Evolutionary conservation across 1,284 basidiomycete genomes (phyloP).

Genomic region (Ceratobasidium papillatum): DNA sequence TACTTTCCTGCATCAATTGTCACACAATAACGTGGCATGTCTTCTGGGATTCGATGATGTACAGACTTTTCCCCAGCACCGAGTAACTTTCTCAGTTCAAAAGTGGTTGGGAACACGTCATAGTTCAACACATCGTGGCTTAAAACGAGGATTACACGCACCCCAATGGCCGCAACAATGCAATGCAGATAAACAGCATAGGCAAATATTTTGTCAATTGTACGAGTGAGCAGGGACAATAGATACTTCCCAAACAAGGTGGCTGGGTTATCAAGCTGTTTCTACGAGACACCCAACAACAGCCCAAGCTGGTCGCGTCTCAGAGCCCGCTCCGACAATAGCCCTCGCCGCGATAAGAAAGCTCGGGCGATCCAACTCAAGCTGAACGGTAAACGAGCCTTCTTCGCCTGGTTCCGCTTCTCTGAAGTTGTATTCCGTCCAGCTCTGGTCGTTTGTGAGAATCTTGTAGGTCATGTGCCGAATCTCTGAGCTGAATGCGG

Average conservation of each 20-base stretch:
- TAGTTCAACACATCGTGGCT: conserved; percentile 18
- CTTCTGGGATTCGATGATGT: background rate
- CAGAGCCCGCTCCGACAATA: background rate
- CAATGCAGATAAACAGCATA: background rate
- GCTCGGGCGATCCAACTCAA: conserved; percentile 8
- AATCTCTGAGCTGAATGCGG: background rate
- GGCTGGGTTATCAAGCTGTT: background rate
- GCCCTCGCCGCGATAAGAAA: background rate
- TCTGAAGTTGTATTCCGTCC: background rate
- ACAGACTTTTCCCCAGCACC: background rate
- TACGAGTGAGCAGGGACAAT: background rate
- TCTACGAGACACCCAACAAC: conserved; percentile 7
- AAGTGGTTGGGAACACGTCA: conserved; percentile 3
- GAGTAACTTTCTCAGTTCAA: background rate
- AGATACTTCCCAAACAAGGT: background rate
- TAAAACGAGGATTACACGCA: conserved; percentile 9
- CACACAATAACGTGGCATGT: background rate
- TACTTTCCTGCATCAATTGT: background rate
- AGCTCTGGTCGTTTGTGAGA: background rate
- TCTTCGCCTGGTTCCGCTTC: background rate
- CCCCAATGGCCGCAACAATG: background rate
- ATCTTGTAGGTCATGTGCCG: background rate
- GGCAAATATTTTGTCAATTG: background rate
- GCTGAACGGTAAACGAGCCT: background rate
- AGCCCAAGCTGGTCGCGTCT: conserved; percentile 1